A percentile compares a stretch with the other conserved stretches of the same genome.
These are phyloP conservation scores for Alternaria sp. DNA, from an alignment of 2,329 filamentous ascomycete species.

Conservation along the genomic window DNA sequence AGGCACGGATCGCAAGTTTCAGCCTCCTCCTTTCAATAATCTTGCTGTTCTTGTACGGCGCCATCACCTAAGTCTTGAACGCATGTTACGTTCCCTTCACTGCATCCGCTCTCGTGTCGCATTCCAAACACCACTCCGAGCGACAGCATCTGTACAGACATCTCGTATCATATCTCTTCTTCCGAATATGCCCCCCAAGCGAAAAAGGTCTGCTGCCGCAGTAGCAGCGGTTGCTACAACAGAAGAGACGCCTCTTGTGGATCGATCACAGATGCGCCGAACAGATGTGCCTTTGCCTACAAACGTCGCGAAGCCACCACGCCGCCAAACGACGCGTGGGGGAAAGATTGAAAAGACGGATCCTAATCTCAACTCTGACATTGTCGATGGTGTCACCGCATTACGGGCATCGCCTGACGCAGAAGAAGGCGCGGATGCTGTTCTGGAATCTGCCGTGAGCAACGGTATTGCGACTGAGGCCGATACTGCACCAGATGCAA, in stretches of 20 bases:
- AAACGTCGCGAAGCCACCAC: slow-evolving; percentile 29
- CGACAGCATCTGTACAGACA: slow-evolving; percentile 19
- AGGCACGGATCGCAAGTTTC: slow-evolving; percentile 16
- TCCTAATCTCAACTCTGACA: slow-evolving; percentile 50
- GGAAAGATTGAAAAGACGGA: slow-evolving; percentile 34
- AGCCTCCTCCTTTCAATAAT: slow-evolving; percentile 4
- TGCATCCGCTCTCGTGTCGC: slow-evolving; percentile 26
- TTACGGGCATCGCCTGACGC: slow-evolving; percentile 56
- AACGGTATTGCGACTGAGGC: slow-evolving; percentile 24
- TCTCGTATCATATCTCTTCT: slow-evolving; percentile 14
- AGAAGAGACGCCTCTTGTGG: slow-evolving; percentile 15
- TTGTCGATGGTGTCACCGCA: slow-evolving; percentile 55
- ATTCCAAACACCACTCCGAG: slow-evolving; percentile 25
- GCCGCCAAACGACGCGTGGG: slow-evolving; percentile 41
- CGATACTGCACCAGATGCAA: slow-evolving; percentile 25
- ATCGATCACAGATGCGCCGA: slow-evolving; percentile 30
- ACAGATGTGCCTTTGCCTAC: slow-evolving; percentile 37
- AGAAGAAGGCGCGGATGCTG: slow-evolving; percentile 31
- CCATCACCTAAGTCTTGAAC: slow-evolving; percentile 19
- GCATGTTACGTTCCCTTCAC: slow-evolving; percentile 43
- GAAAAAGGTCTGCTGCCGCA: slow-evolving; percentile 40
- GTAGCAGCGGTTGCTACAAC: slow-evolving; percentile 27
- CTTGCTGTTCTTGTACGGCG: slow-evolving; percentile 8
- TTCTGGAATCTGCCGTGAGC: slow-evolving; percentile 19
- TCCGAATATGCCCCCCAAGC: slow-evolving; percentile 40